Evolutionary conservation across 108 stramenopile genomes (phyloP), one percentile per base, ranked within the genome.

Genomic region (Pseudonitzschia delicatissima): DNA sequence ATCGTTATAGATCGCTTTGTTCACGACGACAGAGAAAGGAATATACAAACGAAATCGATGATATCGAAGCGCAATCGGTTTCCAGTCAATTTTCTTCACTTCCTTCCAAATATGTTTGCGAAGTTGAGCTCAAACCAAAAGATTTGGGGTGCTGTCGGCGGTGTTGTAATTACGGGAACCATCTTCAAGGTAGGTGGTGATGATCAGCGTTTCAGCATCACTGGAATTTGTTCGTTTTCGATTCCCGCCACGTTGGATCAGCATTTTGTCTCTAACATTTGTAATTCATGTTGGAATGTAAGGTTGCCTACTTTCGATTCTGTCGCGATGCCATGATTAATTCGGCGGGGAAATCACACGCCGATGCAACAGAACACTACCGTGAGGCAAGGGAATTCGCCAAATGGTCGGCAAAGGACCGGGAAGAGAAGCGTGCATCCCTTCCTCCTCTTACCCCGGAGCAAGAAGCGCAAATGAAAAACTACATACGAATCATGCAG

Each of bases 401-500:
- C 29, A 37, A 58, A 23, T 71, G 66, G 69, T 74, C 81, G 34
- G 78, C 77, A 31, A 69, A 73, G 51, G 82, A 83, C 35, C 77
- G 87, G 44, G 77, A 78, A n/a, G 62, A 81, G 26, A 58, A 50
- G 35, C 67, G 67, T 28, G 52, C 74, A 8, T 36, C 73, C 23
- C 57, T 79, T 4, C 87, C 87, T 27, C 74, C 77, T 25, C 66
- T 88, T 5, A 88, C 82, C 1, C 40, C 62, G 9, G 87, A 88
- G 53, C 87, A 88, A 55, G 68, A 57, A 52, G 62, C 74, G 35
- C 87, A 88, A 57, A 59, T 88, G 59, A 80, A 75, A n/a, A 72
- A 77, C 36, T 88, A 88, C 66, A 40, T 88, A 31, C 78, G 77
- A 28, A 62, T 88, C n/a, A 73, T 88, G 74, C 77, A 69, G 28